phyloP scores from a whole-genome alignment of 805 yeast species.

The Limtongia smithiae region DNA sequence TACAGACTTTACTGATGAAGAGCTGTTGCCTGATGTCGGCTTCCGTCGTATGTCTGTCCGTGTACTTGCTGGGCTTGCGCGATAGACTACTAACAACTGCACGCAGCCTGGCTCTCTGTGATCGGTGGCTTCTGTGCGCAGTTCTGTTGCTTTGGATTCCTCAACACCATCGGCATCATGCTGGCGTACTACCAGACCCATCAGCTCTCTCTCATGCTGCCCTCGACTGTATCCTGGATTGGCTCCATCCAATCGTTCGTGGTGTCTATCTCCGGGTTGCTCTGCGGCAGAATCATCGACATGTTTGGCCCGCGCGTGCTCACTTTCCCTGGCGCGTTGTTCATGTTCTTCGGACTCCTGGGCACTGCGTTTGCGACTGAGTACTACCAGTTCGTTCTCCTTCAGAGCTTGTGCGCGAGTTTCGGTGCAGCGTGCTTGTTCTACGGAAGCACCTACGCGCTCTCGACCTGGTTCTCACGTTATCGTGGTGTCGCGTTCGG shows the following conservation, averaged over 20 bases:
- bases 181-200: conserved; percentile 22
- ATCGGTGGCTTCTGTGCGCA: conserved; percentile 58
- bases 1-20: too few species aligned
- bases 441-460: conserved; percentile 44
- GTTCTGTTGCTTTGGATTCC: conserved; percentile 56
- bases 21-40: conserved; percentile 15
- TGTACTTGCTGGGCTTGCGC: too few species aligned
- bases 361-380: conserved; percentile 39
- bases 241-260: conserved; percentile 23
- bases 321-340: conserved; percentile 30
- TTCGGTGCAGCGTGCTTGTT: conserved; percentile 45
- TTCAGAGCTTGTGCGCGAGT: conserved; percentile 51
- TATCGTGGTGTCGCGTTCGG: conserved; percentile 48
- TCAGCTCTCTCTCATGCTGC: conserved; percentile 12
- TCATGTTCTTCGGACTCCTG: conserved; percentile 33
- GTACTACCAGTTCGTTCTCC: conserved; percentile 52
- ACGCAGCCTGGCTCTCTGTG: conserved; percentile 47
- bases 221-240: conserved; percentile 27
- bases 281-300: conserved; percentile 24
- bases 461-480: conserved; percentile 46
- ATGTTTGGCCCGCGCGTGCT: conserved; percentile 30
- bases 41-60: conserved; percentile 7
- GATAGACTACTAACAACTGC: background rate
- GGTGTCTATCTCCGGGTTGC: conserved; percentile 17
- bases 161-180: conserved; percentile 23